Evolutionary conservation across 257 asterid species (phyloP), one percentile per base, ranked within the genome.

Genomic region (Verbena officinalis): DNA sequence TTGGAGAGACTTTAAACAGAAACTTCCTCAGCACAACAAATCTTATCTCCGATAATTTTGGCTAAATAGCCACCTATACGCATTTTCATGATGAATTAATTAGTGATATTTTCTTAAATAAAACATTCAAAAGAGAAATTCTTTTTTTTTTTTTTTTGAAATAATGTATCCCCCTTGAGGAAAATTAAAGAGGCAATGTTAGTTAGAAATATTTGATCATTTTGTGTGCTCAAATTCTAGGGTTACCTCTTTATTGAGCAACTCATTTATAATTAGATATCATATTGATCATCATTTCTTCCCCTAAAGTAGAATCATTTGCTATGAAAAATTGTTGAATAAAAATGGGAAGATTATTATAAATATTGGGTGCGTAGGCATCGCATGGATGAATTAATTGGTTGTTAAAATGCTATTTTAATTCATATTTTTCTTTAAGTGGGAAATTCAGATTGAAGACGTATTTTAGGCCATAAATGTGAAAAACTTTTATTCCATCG

Each of bases 371-470:
- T 42, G 42, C 30, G 58, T 27, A 27, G 33, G 33, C 33, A 27
- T n/a, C n/a, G n/a, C n/a, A n/a, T n/a, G n/a, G n/a, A n/a, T 27
- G 33, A 5, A 27, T 27, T 2, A 27, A 2, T 27, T 2, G 33
- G 62, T 50, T 55, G 65, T 46, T 19, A 50, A 17, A 48, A 34
- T 7, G 7, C 24, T 19, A 12, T 68, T 49, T 22, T n/a, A n/a
- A n/a, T n/a, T 38, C 45, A 46, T 36, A 24, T 46, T 58, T 12
- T 40, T 6, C 57, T 19, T 21, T 48, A 15, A 23, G 10, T 6
- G 22, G 56, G 49, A 9, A 72, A 19, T 50, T 57, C 50, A 40
- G 53, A 39, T 4, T 14, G 9, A 16, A 36, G 38, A 71, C 71
- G 71, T 27, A 50, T 2, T 17, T 53, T 42, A 0, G 17, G 30